Evolutionary conservation across 2,329 filamentous ascomycete species (phyloP).

Genomic region (Colletotrichum liaoningense): DNA sequence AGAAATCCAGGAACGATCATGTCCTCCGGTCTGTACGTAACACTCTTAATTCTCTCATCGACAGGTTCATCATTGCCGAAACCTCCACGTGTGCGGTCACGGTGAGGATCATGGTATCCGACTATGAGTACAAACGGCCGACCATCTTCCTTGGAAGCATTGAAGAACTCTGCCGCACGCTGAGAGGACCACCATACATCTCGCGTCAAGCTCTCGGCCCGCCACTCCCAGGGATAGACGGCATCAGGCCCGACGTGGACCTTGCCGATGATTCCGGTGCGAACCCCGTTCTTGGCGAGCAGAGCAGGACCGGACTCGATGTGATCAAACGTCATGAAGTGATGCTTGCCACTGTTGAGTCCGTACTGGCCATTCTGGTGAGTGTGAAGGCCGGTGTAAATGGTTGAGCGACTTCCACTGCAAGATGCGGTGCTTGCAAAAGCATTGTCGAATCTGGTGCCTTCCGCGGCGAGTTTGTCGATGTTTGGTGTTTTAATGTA

Average conservation of each 20-base stretch:
- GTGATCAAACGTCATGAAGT: background rate
- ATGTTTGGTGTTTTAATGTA: slow-evolving; percentile 51
- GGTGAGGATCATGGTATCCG: background rate
- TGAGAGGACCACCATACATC: background rate
- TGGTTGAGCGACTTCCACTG: slow-evolving; percentile 56
- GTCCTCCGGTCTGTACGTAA: background rate
- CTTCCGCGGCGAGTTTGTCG: slow-evolving; percentile 51
- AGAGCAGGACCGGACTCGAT: background rate
- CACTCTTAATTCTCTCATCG: background rate
- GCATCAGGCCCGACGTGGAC: background rate
- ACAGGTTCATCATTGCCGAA: background rate
- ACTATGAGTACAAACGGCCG: background rate
- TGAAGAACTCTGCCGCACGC: background rate
- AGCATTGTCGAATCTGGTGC: slow-evolving; percentile 50
- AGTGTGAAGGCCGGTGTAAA: slow-evolving; percentile 62
- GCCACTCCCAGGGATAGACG: background rate
- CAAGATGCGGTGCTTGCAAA: slow-evolving; percentile 61
- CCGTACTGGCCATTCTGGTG: slow-evolving; percentile 62
- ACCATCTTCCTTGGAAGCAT: background rate
- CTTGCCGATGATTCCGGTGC: background rate
- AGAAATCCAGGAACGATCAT: slow-evolving; percentile 42
- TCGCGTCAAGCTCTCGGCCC: background rate
- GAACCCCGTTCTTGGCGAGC: background rate
- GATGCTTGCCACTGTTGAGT: background rate
- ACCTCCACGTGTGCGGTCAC: background rate